These are phyloP conservation scores for Colletotrichum lupini DNA, from an alignment of 2,329 filamentous ascomycete species.

Conservation along the genomic window DNA sequence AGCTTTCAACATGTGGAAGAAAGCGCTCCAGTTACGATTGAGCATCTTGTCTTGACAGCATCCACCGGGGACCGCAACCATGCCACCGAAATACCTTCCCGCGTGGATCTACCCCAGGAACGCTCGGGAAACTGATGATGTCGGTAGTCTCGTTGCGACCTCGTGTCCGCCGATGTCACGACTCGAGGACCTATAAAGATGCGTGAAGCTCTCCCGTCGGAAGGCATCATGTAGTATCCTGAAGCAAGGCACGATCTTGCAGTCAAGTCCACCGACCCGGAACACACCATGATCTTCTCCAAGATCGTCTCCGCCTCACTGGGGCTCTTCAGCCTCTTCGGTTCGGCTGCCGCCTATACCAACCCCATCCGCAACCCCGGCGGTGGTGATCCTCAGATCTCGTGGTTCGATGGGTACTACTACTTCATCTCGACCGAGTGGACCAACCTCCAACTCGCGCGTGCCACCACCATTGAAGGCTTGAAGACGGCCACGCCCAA, in stretches of 20 bases:
- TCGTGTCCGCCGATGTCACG: not conserved
- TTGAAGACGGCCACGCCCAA: slow-evolving; percentile 65
- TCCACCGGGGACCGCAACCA: not conserved
- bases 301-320: slow-evolving; percentile 19
- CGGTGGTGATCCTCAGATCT: slow-evolving; percentile 65
- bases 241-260: not conserved
- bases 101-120: not conserved
- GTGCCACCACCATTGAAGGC: slow-evolving; percentile 63
- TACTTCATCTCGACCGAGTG: slow-evolving; percentile 68
- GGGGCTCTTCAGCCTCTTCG: slow-evolving; percentile 34
- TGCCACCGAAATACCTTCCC: not conserved
- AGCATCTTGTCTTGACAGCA: not conserved
- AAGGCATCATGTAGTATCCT: not conserved
- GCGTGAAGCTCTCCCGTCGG: not conserved
- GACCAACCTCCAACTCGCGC: slow-evolving; percentile 64
- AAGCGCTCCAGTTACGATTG: slow-evolving; percentile 16
- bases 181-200: not conserved
- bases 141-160: not conserved
- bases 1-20: not conserved
- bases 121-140: not conserved
- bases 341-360: slow-evolving; percentile 50
- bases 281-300: slow-evolving; percentile 7
- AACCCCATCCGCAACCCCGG: slow-evolving; percentile 63
- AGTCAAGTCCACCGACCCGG: not conserved
- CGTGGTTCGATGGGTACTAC: slow-evolving; percentile 64